These are phyloP conservation scores for Emericellopsis terricola DNA, from an alignment of 495 filamentous ascomycete species.

Conservation along the genomic window DNA sequence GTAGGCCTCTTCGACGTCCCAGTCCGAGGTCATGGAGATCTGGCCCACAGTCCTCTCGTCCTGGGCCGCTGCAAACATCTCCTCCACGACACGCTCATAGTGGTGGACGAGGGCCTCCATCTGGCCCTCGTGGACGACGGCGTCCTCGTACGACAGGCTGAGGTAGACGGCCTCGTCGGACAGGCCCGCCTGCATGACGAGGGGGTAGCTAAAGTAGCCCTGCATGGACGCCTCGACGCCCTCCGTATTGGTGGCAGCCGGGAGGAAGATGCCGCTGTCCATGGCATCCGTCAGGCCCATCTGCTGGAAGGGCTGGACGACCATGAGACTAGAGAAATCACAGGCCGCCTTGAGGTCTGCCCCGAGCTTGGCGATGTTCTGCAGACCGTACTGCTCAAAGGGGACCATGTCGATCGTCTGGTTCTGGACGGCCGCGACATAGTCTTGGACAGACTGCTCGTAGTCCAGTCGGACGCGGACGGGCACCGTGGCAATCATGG, in stretches of 20 bases:
- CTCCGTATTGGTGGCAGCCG: too few relatives aligned
- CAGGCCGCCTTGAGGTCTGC: conserved; percentile 2
- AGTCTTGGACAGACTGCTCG: conserved; percentile 3
- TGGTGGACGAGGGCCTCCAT: neutral
- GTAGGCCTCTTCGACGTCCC: neutral
- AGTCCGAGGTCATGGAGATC: too few relatives aligned
- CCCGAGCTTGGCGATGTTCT: conserved; percentile 11
- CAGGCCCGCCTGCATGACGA: neutral
- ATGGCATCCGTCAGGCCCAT: too few relatives aligned
- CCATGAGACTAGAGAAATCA: neutral
- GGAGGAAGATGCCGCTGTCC: too few relatives aligned
- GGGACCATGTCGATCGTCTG: conserved; percentile 17
- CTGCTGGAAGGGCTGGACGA: conserved; percentile 1
- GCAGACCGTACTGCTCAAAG: conserved; percentile 28
- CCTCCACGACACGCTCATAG: conserved; percentile 11
- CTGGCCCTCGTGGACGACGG: neutral
- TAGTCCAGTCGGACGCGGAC: conserved; percentile 12
- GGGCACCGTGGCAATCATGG: conserved; percentile 41
- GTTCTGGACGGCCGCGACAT: conserved; percentile 13
- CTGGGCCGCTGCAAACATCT: too few relatives aligned
- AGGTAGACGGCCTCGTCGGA: too few relatives aligned
- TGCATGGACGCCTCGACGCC: too few relatives aligned
- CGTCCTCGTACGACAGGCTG: neutral
- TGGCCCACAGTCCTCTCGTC: too few relatives aligned
- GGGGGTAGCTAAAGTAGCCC: neutral